Conservation (phyloP, 2,329 filamentous ascomycete species). For the Pseudocercospora pini-densiflorae region DNA sequence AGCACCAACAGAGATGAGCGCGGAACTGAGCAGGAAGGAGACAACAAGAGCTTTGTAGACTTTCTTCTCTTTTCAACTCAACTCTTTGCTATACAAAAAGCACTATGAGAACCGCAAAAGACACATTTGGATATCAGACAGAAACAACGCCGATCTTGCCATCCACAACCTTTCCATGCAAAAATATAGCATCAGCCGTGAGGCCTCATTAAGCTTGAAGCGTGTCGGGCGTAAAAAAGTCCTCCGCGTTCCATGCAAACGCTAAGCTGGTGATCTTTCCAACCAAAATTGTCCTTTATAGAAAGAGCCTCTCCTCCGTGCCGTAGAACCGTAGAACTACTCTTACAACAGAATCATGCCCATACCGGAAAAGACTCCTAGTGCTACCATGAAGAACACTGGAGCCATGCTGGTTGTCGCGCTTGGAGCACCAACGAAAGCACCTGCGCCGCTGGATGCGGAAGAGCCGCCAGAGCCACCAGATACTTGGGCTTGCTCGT, state of each 20-base stretch:
- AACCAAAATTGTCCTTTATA: background rate
- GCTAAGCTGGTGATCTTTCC: background rate
- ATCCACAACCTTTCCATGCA: background rate
- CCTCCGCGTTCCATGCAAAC: background rate
- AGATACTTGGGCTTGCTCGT: conserved; percentile 28
- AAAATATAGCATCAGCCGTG: background rate
- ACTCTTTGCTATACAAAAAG: conserved; percentile 7
- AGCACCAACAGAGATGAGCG: too few relatives aligned
- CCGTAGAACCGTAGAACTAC: conserved; percentile 5
- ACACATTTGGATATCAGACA: background rate
- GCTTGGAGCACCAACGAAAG: conserved; percentile 26
- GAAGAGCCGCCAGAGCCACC: background rate
- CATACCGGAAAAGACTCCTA: conserved; percentile 36
- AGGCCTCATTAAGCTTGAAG: conserved; percentile 12
- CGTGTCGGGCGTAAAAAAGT: background rate
- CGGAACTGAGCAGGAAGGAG: too few relatives aligned
- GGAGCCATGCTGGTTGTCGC: conserved; percentile 32
- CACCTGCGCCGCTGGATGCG: conserved; percentile 31
- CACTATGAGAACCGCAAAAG: background rate
- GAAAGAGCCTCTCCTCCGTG: background rate
- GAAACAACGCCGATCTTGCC: background rate
- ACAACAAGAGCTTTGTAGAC: background rate
- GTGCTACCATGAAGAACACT: conserved; percentile 30
- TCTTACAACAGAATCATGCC: conserved; percentile 41
- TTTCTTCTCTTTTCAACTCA: background rate